Evolutionary conservation across 768 basidiomycete genomes (phyloP).

Genomic region (Clitopilus passeckerianus): DNA sequence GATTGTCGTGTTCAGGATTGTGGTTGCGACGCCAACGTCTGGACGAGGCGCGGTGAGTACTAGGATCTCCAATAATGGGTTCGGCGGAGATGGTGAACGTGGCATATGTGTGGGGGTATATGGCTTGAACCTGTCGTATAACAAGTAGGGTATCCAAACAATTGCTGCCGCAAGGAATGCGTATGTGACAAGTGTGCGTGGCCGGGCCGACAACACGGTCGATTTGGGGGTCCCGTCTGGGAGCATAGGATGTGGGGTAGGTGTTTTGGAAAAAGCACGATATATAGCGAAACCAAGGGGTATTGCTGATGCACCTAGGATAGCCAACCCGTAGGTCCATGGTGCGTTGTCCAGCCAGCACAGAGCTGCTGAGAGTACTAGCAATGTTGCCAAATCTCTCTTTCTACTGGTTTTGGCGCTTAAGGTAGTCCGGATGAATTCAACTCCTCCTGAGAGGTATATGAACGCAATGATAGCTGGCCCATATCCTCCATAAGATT

Average conservation of each 20-base stretch:
- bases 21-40: slow-evolving; percentile 18
- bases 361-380: slow-evolving; percentile 10
- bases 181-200: slow-evolving; percentile 12
- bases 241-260: slow-evolving; percentile 6
- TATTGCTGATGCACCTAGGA: slow-evolving; percentile 17
- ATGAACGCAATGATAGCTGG: slow-evolving; percentile 20
- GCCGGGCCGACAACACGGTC: slow-evolving; percentile 2
- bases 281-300: slow-evolving; percentile 10
- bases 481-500: slow-evolving; percentile 30
- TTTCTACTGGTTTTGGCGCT: slow-evolving; percentile 1
- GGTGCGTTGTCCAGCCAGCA: slow-evolving; percentile 27
- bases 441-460: slow-evolving; percentile 9
- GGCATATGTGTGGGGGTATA: slow-evolving; percentile 9
- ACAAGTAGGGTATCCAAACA: slow-evolving; percentile 9
- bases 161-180: slow-evolving; percentile 14
- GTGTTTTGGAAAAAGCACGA: slow-evolving; percentile 2
- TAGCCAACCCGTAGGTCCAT: slow-evolving; percentile 31
- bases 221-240: slow-evolving; percentile 4
- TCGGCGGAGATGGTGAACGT: slow-evolving; percentile 12
- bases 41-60: slow-evolving; percentile 34
- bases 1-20: slow-evolving; percentile 30
- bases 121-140: slow-evolving; percentile 2
- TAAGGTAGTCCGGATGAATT: slow-evolving; percentile 4
- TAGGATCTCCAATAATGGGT: slow-evolving; percentile 33
- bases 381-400: slow-evolving; percentile 8